A percentile compares a stretch with the other conserved stretches of the same genome.
phyloP scores from a whole-genome alignment of 768 basidiomycete genomes.

The Trametes cubensis region DNA sequence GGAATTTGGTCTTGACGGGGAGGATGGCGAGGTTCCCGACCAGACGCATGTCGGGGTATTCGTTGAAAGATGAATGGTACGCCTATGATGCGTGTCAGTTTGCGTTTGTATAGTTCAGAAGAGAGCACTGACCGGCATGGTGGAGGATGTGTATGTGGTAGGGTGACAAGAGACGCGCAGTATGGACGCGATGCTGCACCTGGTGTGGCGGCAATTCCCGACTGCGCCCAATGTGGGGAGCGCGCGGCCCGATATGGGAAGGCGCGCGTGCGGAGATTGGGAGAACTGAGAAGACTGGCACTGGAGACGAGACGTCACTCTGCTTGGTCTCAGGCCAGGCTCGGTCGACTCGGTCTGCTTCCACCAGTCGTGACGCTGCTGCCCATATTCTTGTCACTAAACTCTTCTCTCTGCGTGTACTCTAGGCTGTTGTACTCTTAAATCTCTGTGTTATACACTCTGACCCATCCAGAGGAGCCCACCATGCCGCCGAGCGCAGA shows the following conservation, averaged over 20 bases:
- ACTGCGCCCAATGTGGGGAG: conserved; percentile 7
- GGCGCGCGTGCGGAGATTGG: background rate
- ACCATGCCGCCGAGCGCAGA: conserved; percentile 26
- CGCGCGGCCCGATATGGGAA: conserved; percentile 3
- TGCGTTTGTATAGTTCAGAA: background rate
- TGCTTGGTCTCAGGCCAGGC: no score
- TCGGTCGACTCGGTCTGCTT: no score
- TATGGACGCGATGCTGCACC: background rate
- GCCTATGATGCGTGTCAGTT: conserved; percentile 54
- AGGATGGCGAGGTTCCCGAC: conserved; percentile 90
- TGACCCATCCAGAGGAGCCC: background rate
- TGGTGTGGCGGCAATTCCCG: conserved; percentile 16
- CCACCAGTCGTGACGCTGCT: background rate
- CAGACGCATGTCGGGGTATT: conserved; percentile 74
- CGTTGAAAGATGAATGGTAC: conserved; percentile 94
- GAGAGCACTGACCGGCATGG: conserved; percentile 29
- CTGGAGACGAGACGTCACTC: background rate
- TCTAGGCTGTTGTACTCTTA: no score
- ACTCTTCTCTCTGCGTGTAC: background rate
- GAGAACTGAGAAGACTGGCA: no score
- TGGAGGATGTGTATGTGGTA: conserved; percentile 2
- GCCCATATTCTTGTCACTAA: background rate
- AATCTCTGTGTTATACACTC: background rate
- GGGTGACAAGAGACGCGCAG: conserved; percentile 6
- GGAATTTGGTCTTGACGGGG: conserved; percentile 88